A percentile compares a stretch with the other conserved stretches of the same genome.
Evolutionary conservation across 2,329 filamentous ascomycete genomes (phyloP).

Genomic region (Colletotrichum ledebouriae): DNA sequence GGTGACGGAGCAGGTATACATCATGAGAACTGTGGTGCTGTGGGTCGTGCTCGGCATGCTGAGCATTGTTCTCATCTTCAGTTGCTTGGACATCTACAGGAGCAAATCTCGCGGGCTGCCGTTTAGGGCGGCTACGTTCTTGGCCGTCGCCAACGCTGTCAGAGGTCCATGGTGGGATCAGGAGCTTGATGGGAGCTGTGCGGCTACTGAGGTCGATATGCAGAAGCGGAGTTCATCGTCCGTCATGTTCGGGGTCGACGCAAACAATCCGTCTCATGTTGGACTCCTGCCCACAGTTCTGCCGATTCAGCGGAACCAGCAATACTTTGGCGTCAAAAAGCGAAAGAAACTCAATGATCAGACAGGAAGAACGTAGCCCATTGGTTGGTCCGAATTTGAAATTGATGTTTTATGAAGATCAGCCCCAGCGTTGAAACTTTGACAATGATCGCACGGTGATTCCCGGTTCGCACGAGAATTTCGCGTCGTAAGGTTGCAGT

Average conservation of each 20-base stretch:
- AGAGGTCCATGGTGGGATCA: conserved; percentile 33
- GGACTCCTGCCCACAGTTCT: conserved; percentile 21
- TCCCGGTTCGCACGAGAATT: too few relatives aligned
- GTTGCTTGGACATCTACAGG: conserved; percentile 25
- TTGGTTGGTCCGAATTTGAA: too few relatives aligned
- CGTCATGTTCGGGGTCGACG: conserved; percentile 15
- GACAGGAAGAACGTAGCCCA: too few relatives aligned
- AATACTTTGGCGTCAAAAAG: neutral
- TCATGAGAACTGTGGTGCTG: conserved; percentile 15
- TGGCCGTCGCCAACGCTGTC: conserved; percentile 27
- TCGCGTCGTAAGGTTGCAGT: too few relatives aligned
- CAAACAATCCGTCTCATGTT: conserved; percentile 4
- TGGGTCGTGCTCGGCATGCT: conserved; percentile 25
- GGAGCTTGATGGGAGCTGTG: conserved; percentile 26
- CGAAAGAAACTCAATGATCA: neutral
- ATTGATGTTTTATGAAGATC: too few relatives aligned
- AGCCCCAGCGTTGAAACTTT: too few relatives aligned
- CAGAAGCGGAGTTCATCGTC: conserved; percentile 24
- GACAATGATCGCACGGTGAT: too few relatives aligned
- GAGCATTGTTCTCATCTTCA: neutral
- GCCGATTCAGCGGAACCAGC: conserved; percentile 11
- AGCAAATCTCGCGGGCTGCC: conserved; percentile 29
- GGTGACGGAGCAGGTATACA: too few relatives aligned
- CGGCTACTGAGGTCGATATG: conserved; percentile 15
- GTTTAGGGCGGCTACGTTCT: conserved; percentile 20